phyloP scores from a whole-genome alignment of 2,329 filamentous ascomycete genomes.

The Beauveria rudraprayagi region DNA sequence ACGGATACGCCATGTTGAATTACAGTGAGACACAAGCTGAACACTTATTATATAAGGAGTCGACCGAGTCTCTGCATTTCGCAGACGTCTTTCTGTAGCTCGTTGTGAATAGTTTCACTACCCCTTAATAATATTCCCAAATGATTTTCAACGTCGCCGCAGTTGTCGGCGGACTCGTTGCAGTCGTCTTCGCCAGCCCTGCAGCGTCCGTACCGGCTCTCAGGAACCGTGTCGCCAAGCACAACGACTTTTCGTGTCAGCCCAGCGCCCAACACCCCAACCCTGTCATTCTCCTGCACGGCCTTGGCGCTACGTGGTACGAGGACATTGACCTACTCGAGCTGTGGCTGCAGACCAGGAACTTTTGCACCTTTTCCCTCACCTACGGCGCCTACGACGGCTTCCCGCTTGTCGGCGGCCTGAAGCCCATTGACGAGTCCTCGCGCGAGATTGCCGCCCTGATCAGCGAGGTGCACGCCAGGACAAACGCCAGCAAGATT shows the following conservation, averaged over 20 bases:
- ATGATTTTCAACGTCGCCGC: neutral
- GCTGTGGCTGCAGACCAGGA: slow-evolving; percentile 11
- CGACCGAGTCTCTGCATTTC: neutral
- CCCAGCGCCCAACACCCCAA: slow-evolving; percentile 12
- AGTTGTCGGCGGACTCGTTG: neutral
- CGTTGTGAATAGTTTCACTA: no score
- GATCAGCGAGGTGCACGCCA: slow-evolving; percentile 12
- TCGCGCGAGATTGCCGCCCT: slow-evolving; percentile 15
- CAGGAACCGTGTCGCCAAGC: neutral
- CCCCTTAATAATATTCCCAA: neutral
- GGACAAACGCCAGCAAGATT: slow-evolving; percentile 16
- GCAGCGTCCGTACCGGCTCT: neutral
- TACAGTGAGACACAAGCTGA: neutral
- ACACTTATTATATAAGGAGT: neutral
- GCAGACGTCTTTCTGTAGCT: no score
- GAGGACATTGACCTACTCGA: slow-evolving; percentile 16
- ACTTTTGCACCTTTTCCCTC: slow-evolving; percentile 17
- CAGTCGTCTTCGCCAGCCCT: neutral
- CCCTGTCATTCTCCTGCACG: slow-evolving; percentile 18
- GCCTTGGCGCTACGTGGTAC: slow-evolving; percentile 15
- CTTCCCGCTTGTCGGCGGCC: slow-evolving; percentile 16
- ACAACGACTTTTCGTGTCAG: slow-evolving; percentile 16
- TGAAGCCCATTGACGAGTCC: slow-evolving; percentile 15
- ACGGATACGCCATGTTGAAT: no score
- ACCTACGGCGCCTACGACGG: slow-evolving; percentile 16